Evolutionary conservation across 2,329 filamentous ascomycete genomes (phyloP), one percentile per base, ranked within the genome.

Genomic region (Fonsecaea erecta): DNA sequence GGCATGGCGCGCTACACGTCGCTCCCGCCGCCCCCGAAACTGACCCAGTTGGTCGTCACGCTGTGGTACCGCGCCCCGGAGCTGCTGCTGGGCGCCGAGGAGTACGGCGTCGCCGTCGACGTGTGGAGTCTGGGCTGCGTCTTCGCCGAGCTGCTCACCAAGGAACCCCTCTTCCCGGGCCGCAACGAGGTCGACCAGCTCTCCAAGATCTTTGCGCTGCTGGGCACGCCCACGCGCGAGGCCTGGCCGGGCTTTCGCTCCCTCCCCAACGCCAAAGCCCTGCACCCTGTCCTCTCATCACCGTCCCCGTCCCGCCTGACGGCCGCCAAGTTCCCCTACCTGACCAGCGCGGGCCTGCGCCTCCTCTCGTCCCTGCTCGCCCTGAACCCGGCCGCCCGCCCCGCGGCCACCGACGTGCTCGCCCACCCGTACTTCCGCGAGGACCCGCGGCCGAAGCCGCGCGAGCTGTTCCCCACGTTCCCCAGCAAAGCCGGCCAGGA

Each of bases 51-150:
- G 53, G 95, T 99, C 68, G 94, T 98, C 18, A 99, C 95, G 6
- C 85, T 99, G 6, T 99, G 95, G 95, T 99, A 99, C 77, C 91
- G 95, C 63, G 86, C 91, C 0, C 95, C 95, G 0, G 95, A 98
- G 78, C 85, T 98, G 11, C 85, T 99, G 1, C 87, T 98, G 2
- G 95, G 95, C 5, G 83, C 91, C 0, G 85, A 86, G 37, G 84
- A 83, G 16, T 99, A 99, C 79, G 88, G 85, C 65, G 80, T 84
- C 0, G 86, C 90, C 66, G 84, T 98, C 72, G 95, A 98, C 79
- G 90, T 98, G 85, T 99, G 95, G 95, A 96, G 91, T 78, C 82
- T 98, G 2, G 95, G 95, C 12, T 98, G 95, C 79, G 93, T 99
- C 74, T 96, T 99, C 75, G 94, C 89, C 67, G 95, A 99, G 80